Conservation (phyloP, 2,329 filamentous ascomycete genomes). For the Cladosporium cucumerinum region DNA sequence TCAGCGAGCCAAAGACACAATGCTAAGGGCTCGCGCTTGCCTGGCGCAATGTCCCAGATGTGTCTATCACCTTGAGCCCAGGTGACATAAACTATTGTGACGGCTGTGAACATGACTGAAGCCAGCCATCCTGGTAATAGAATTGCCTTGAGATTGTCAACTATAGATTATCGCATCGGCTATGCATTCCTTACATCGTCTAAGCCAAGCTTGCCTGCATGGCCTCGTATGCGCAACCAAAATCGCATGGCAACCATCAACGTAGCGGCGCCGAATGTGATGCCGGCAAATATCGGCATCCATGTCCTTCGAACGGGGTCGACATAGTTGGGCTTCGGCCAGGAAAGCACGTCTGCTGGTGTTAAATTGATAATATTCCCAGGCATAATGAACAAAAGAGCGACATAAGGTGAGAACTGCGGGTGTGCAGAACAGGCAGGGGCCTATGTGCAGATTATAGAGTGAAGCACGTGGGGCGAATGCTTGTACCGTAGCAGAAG, state of each 20-base stretch:
- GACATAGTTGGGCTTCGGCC: conserved; percentile 33
- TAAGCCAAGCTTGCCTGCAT: conserved; percentile 29
- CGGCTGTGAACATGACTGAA: conserved; percentile 24
- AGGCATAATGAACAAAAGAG: conserved; percentile 24
- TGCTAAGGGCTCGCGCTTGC: conserved; percentile 21
- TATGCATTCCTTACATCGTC: conserved; percentile 30
- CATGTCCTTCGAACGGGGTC: conserved; percentile 32
- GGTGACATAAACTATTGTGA: conserved; percentile 25
- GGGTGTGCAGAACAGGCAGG: neutral
- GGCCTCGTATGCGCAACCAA: conserved; percentile 30
- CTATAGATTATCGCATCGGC: conserved; percentile 6
- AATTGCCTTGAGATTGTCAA: conserved; percentile 19
- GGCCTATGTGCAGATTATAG: neutral
- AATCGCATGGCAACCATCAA: conserved; percentile 28
- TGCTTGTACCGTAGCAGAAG: neutral
- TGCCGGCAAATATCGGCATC: conserved; percentile 32
- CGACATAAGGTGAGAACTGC: neutral
- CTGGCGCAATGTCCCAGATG: conserved; percentile 35
- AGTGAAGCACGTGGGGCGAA: neutral
- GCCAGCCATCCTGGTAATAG: conserved; percentile 26
- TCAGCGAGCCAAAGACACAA: conserved; percentile 35
- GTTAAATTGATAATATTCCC: conserved; percentile 31
- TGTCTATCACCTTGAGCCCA: conserved; percentile 34
- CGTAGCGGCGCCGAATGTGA: conserved; percentile 27
- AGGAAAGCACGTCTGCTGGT: conserved; percentile 22